Evolutionary conservation across 202 grass and related monocot species (phyloP).

Genomic region (Brachypodium distachyon): DNA sequence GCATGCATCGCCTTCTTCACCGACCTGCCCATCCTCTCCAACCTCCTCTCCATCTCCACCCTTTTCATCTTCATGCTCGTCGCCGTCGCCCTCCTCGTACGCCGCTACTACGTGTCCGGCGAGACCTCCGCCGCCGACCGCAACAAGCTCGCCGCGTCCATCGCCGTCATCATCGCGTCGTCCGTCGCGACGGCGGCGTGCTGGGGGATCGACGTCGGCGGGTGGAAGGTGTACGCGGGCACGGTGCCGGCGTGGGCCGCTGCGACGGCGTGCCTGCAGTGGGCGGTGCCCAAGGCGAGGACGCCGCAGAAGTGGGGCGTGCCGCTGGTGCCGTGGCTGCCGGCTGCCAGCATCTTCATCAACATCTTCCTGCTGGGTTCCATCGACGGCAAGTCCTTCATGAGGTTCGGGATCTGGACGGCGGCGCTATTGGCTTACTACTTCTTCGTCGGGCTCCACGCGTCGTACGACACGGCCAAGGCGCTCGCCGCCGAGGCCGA

Average conservation of each 20-base stretch:
- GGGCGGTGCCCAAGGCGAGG: slow-evolving; percentile 45
- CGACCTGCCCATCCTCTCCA: slow-evolving; percentile 46
- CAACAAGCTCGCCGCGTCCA: slow-evolving; percentile 15
- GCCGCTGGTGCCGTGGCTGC: slow-evolving; percentile 71
- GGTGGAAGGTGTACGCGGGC: slow-evolving; percentile 42
- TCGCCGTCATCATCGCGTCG: slow-evolving; percentile 33
- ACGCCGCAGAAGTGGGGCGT: slow-evolving; percentile 63
- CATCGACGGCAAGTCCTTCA: slow-evolving; percentile 53
- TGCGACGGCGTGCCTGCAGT: slow-evolving; percentile 28
- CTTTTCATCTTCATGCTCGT: slow-evolving; percentile 92
- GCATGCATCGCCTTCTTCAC: slow-evolving; percentile 72
- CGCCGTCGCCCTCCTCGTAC: slow-evolving; percentile 47
- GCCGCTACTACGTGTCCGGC: slow-evolving; percentile 45
- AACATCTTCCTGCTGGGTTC: slow-evolving; percentile 71
- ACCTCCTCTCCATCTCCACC: slow-evolving; percentile 79
- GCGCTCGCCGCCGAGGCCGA: background rate
- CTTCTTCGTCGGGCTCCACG: slow-evolving; percentile 64
- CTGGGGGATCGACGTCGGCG: slow-evolving; percentile 23
- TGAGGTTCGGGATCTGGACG: slow-evolving; percentile 55
- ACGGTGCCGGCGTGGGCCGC: slow-evolving; percentile 37
- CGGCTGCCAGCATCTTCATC: slow-evolving; percentile 51
- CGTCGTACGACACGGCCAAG: slow-evolving; percentile 65
- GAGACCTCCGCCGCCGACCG: slow-evolving; percentile 31
- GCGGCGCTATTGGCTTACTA: slow-evolving; percentile 50
- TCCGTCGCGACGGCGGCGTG: slow-evolving; percentile 33